phyloP scores from a whole-genome alignment of 805 yeast species.

The Peterozyma xylosa region DNA sequence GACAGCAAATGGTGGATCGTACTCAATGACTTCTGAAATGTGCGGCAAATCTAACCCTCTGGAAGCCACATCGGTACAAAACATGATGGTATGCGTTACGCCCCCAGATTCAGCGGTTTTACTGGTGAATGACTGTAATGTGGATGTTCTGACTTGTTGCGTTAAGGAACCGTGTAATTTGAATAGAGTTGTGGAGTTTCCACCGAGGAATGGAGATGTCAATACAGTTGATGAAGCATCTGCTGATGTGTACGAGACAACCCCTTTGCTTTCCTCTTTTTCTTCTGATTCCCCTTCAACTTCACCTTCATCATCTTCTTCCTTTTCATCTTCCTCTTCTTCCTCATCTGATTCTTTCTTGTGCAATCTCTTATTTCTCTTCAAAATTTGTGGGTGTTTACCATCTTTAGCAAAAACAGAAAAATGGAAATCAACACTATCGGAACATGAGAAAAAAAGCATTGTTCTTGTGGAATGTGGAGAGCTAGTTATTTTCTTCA shows the following conservation, averaged over 20 bases:
- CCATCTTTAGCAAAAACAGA: constrained; percentile 63
- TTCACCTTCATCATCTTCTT: constrained; percentile 7
- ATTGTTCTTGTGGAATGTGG: constrained; percentile 45
- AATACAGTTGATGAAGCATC: constrained; percentile 30
- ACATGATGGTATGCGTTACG: constrained; percentile 51
- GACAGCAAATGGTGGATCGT: constrained; percentile 89
- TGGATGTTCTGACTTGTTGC: constrained; percentile 76
- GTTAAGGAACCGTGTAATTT: constrained; percentile 88
- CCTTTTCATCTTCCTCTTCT: constrained; percentile 20
- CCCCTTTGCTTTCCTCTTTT: constrained; percentile 14
- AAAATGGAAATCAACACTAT: constrained; percentile 93
- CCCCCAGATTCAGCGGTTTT: constrained; percentile 22
- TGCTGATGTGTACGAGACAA: constrained; percentile 14
- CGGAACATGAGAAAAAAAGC: constrained; percentile 89
- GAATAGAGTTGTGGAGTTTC: constrained; percentile 39
- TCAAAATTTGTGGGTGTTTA: constrained; percentile 17
- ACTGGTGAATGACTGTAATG: constrained; percentile 53
- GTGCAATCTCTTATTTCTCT: constrained; percentile 17
- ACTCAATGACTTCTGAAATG: constrained; percentile 80
- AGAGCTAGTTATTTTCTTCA: constrained; percentile 40
- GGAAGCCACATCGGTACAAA: constrained; percentile 97
- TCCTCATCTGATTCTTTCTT: constrained; percentile 9
- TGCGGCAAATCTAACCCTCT: constrained; percentile 92
- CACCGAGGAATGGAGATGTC: constrained; percentile 46
- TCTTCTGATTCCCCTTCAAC: constrained; percentile 5